These are phyloP conservation scores for Hypoxylon cercidicola DNA, from an alignment of 495 filamentous ascomycete species.

Conservation along the genomic window DNA sequence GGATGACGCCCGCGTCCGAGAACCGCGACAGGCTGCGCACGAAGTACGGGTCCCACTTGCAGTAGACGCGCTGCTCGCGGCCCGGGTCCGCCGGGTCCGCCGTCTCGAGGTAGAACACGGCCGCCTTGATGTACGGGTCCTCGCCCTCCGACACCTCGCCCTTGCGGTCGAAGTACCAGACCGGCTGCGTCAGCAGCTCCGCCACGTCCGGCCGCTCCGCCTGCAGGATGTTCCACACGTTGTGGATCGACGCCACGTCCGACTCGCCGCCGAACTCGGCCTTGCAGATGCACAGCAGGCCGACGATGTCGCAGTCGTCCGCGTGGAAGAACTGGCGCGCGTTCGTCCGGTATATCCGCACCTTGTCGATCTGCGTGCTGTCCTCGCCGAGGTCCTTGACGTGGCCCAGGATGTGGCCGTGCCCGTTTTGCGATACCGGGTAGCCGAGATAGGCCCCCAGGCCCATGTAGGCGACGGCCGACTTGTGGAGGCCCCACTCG, in stretches of 20 bases:
- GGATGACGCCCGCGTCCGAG: slow-evolving; percentile 71
- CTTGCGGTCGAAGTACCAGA: slow-evolving; percentile 96
- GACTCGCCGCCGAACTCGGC: slow-evolving; percentile 86
- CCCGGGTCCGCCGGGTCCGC: slow-evolving; percentile 46
- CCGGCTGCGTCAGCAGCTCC: slow-evolving; percentile 75
- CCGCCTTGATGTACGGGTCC: slow-evolving; percentile 77
- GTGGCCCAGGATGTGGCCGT: slow-evolving; percentile 89
- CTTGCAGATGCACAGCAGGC: slow-evolving; percentile 82
- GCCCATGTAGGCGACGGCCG: slow-evolving; percentile 89
- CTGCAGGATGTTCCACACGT: slow-evolving; percentile 84
- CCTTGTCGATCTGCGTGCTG: slow-evolving; percentile 78
- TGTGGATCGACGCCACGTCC: slow-evolving; percentile 81
- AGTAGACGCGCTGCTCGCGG: slow-evolving; percentile 56
- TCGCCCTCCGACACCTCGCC: slow-evolving; percentile 80
- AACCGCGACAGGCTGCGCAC: slow-evolving; percentile 74
- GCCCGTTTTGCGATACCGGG: slow-evolving; percentile 84
- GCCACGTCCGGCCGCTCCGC: slow-evolving; percentile 80
- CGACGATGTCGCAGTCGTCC: slow-evolving; percentile 85
- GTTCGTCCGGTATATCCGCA: slow-evolving; percentile 89
- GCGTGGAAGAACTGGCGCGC: slow-evolving; percentile 84
- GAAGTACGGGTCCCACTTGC: slow-evolving; percentile 84
- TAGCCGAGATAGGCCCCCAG: slow-evolving; percentile 88
- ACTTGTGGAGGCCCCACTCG: slow-evolving; percentile 82
- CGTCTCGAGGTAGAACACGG: slow-evolving; percentile 77
- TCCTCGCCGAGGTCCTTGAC: slow-evolving; percentile 92